Evolutionary conservation across 176 grass and related monocot species (phyloP), one percentile per base, ranked within the genome.

Genomic region (Chloris gayana): DNA sequence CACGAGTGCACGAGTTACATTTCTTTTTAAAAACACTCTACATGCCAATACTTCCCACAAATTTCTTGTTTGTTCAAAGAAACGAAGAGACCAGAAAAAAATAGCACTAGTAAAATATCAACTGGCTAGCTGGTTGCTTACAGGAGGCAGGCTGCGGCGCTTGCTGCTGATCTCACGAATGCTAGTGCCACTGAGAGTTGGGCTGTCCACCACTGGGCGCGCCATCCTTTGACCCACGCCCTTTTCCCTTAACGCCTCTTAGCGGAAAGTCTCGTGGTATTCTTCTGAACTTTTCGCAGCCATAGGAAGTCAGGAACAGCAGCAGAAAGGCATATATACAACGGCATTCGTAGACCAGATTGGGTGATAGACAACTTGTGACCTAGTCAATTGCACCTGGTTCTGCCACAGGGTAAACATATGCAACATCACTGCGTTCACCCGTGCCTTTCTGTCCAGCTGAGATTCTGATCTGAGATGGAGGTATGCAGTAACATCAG

Each of bases 391-490:
- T 18, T 27, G 26, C 33, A 22, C 22, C 19, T 66, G 24, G 7
- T 69, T 33, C 13, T 14, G 33, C 37, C 37, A 5, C 64, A 49
- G 24, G 9, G 47, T 50, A 18, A 50, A 50, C 15, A 18, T 50
- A 18, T 50, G 41, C 41, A 1, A 44, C 47, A 50, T 18, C 57
- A 64, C 24, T 2, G 34, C 17, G 24, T 56, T 70, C 72, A 42
- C 26, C 54, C 4, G 45, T 87, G 50, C 25, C 73, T 87, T 77
- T 87, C 80, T 3, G 27, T 64, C 58, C 57, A 78, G 80, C 80
- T 83, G 73, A 35, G 27, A 66, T 22, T 32, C 6, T 17, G 41
- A 14, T 24, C 4, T 49, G 53, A 59, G 35, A 9, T 37, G 34
- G 35, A 72, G 7, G 27, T 25, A 66, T 7, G 1, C 35, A 69